phyloP scores from a whole-genome alignment of 257 asterid genomes.

The Solanum microdontum region DNA sequence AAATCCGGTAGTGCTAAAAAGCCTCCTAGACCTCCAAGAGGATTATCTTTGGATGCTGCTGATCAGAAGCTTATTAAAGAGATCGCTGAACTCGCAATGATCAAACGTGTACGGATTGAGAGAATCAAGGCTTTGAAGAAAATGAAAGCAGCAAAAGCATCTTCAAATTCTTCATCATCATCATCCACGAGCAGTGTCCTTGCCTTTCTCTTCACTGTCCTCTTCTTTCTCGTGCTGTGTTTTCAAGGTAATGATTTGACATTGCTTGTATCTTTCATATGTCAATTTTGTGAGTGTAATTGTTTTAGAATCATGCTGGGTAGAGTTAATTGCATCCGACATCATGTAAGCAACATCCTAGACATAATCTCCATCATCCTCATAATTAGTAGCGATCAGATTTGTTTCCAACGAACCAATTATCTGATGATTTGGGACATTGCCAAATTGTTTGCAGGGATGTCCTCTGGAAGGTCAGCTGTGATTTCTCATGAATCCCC shows the following conservation, averaged over 20 bases:
- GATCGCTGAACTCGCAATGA: constrained; percentile 54
- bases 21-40: constrained; percentile 80
- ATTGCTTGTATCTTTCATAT: neutral
- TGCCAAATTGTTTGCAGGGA: constrained; percentile 10
- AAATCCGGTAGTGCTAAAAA: constrained; percentile 47
- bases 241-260: constrained; percentile 44
- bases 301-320: neutral
- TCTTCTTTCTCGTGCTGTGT: constrained; percentile 53
- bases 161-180: constrained; percentile 17
- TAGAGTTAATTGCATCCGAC: neutral
- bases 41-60: constrained; percentile 69
- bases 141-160: constrained; percentile 46
- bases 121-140: constrained; percentile 69
- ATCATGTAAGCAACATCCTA: no score
- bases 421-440: neutral
- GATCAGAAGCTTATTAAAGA: constrained; percentile 75
- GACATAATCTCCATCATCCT: no score
- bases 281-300: neutral
- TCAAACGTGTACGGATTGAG: constrained; percentile 72
- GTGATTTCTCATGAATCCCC: constrained; percentile 2
- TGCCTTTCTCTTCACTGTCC: constrained; percentile 55
- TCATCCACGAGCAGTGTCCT: constrained; percentile 44
- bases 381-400: neutral
- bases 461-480: constrained; percentile 19
- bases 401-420: neutral